These are phyloP conservation scores for Tranzscheliella williamsii DNA, from an alignment of 1,284 basidiomycete species.

Conservation along the genomic window DNA sequence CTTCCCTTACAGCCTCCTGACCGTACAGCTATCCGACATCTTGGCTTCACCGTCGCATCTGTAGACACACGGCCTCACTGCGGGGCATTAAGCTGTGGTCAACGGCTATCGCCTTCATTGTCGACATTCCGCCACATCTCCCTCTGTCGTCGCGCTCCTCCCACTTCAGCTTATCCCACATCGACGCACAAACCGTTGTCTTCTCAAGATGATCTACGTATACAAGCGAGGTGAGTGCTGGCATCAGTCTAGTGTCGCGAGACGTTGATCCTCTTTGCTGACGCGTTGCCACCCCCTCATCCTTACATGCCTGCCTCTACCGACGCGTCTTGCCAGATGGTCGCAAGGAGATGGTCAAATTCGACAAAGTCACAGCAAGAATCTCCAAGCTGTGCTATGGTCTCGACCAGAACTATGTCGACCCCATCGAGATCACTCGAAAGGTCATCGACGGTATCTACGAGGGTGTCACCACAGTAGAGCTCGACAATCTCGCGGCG, in stretches of 20 bases:
- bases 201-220: conserved; percentile 56
- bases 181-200: too few species aligned
- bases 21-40: too few species aligned
- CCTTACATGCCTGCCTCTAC: too few species aligned
- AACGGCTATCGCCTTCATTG: too few species aligned
- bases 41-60: too few species aligned
- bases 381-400: conserved; percentile 97
- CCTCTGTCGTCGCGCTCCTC: too few species aligned
- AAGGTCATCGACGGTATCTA: conserved; percentile 89
- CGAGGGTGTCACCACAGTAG: conserved; percentile 92
- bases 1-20: too few species aligned
- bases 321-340: conserved; percentile 34
- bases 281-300: not conserved
- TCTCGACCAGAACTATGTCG: conserved; percentile 87
- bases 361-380: conserved; percentile 67
- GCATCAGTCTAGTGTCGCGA: too few species aligned
- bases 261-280: not conserved
- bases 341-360: conserved; percentile 58
- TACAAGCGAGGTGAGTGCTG: conserved; percentile 58
- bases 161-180: too few species aligned
- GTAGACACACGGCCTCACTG: too few species aligned
- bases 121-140: too few species aligned
- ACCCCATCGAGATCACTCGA: conserved; percentile 76
- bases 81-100: too few species aligned
- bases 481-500: conserved; percentile 78